Evolutionary conservation across 768 basidiomycete genomes (phyloP), one percentile per base, ranked within the genome.

Genomic region (Lactarius psammicola): DNA sequence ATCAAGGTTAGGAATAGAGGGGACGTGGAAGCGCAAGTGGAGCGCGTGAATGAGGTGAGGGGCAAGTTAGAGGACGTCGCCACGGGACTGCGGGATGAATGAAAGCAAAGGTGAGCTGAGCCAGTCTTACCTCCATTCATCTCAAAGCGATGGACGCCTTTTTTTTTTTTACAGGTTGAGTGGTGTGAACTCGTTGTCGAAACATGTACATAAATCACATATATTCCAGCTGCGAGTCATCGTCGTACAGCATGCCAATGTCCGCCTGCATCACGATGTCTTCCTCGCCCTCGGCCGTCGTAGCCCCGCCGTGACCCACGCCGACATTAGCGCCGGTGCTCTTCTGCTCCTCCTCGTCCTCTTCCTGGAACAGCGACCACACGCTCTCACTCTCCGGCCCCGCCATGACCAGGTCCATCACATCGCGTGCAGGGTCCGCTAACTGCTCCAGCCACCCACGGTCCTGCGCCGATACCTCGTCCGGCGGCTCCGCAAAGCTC

Each of bases 31-130:
- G 74, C 72, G 9, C 79, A 86, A 75, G 88, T 81, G 5, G 75
- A 71, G 11, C 78, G 78, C 59, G 80, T 92, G 58, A 88, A 90
- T 58, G 78, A 76, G 11, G 72, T 87, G n/a, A 79, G 87, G 59
- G 75, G 73, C 31, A 76, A 82, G 65, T 76, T 88, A 28, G 87
- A 88, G 65, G 83, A 86, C 15, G 72, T 88, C 7, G 30, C 77
- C 46, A 68, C 73, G 38, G 80, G 80, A 4, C 46, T 76, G 8
- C 15, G 7, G 49, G 54, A 26, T 40, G 46, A 23, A 4, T 46
- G 40, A 40, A 40, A 5, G 40, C 6, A 4, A 23, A 46, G 44
- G 44, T 46, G 4, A 23, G 44, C 44, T 2, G 10, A 9, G 38
- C 6, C 5, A 38, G 5, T 20, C 44, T 20, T 8, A n/a, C 0